Evolutionary conservation across 2,329 filamentous ascomycete genomes (phyloP).

Genomic region (Colletotrichum destructivum): DNA sequence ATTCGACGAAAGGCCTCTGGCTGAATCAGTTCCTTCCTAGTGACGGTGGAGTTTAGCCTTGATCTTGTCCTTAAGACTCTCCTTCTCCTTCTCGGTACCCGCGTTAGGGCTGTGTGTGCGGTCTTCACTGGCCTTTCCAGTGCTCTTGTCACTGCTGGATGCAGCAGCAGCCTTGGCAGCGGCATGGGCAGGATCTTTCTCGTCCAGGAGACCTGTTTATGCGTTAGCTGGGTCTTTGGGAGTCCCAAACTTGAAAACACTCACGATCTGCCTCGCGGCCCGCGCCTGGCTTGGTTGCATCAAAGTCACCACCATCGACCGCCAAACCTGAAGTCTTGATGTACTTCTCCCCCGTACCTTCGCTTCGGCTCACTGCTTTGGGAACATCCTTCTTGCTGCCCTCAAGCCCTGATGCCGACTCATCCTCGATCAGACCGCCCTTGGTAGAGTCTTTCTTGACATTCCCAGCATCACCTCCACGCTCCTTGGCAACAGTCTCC

Average conservation of each 20-base stretch:
- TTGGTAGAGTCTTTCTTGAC: slow-evolving; percentile 14
- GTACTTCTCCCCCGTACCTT: slow-evolving; percentile 70
- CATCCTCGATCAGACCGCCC: slow-evolving; percentile 37
- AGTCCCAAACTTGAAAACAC: slow-evolving; percentile 42
- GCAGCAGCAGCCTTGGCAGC: slow-evolving; percentile 38
- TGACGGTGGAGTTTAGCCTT: slow-evolving; percentile 77
- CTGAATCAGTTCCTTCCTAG: slow-evolving; percentile 43
- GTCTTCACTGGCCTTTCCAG: slow-evolving; percentile 37
- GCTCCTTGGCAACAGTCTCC: slow-evolving; percentile 52
- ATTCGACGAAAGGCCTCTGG: background rate
- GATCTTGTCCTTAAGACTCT: slow-evolving; percentile 73
- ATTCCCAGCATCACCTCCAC: slow-evolving; percentile 53
- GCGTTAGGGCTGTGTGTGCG: slow-evolving; percentile 43
- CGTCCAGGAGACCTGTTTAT: slow-evolving; percentile 64
- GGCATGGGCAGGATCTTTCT: slow-evolving; percentile 56
- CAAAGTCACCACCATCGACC: slow-evolving; percentile 78
- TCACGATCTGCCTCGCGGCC: slow-evolving; percentile 77
- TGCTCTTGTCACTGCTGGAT: slow-evolving; percentile 44
- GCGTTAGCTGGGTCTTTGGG: slow-evolving; percentile 44
- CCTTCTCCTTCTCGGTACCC: slow-evolving; percentile 58
- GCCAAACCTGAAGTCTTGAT: slow-evolving; percentile 71
- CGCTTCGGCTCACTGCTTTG: slow-evolving; percentile 45
- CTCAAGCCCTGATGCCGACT: slow-evolving; percentile 33
- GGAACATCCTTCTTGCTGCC: slow-evolving; percentile 43
- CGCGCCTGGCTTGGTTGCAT: slow-evolving; percentile 74